phyloP scores from a whole-genome alignment of 106 monocot species.

The Dactylorhiza incarnata region DNA sequence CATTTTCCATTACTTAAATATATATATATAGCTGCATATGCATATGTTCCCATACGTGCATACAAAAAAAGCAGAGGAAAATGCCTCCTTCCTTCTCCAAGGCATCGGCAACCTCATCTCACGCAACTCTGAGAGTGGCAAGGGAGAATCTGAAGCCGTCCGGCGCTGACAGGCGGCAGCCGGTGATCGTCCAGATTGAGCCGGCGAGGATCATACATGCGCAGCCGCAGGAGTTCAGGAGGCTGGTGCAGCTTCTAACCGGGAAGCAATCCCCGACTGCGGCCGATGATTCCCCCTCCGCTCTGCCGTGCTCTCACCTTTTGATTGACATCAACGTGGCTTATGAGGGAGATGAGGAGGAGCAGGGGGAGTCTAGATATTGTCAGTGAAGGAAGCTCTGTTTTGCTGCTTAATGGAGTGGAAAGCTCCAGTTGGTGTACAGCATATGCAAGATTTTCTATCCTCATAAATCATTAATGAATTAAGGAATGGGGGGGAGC shows the following conservation, averaged over 20 bases:
- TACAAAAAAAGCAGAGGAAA: neutral
- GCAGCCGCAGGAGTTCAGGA: slow-evolving; percentile 28
- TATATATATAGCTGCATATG: neutral
- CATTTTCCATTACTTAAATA: neutral
- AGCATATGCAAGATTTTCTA: too few relatives aligned
- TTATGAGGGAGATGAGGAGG: neutral
- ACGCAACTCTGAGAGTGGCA: neutral
- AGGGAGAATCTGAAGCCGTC: neutral
- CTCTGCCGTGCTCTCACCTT: neutral
- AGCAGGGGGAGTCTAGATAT: neutral
- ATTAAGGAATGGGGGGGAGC: too few relatives aligned
- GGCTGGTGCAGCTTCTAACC: slow-evolving; percentile 21
- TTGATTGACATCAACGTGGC: neutral
- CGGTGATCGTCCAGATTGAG: slow-evolving; percentile 14
- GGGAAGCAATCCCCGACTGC: slow-evolving; percentile 4
- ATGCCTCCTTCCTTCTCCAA: slow-evolving; percentile 3
- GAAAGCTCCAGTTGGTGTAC: too few relatives aligned
- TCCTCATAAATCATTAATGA: too few relatives aligned
- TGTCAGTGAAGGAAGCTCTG: neutral
- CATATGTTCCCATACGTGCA: neutral
- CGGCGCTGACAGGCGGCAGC: neutral
- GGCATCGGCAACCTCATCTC: neutral
- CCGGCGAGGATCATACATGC: slow-evolving; percentile 19
- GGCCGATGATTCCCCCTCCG: neutral
- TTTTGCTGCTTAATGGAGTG: too few relatives aligned